These are phyloP conservation scores for Lindgomyces ingoldianus DNA, from an alignment of 495 filamentous ascomycete genomes.

Conservation along the genomic window DNA sequence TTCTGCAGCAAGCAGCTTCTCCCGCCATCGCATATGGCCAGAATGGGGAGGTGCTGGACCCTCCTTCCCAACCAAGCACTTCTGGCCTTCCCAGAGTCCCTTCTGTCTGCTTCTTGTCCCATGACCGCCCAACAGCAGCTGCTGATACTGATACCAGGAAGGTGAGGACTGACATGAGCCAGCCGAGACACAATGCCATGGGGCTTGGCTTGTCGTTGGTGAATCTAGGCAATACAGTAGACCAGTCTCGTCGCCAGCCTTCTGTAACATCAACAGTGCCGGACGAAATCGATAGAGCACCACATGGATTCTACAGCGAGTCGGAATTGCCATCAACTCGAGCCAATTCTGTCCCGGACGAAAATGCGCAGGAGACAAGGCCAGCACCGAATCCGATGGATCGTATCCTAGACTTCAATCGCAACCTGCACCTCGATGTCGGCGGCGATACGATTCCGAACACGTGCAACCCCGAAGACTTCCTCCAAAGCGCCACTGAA, in stretches of 20 bases:
- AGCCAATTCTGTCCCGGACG: conserved; percentile 22
- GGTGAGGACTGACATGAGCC: not conserved
- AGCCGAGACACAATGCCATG: not conserved
- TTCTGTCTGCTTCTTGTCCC: conserved; percentile 36
- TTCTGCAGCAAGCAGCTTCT: not conserved
- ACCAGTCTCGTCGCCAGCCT: conserved; percentile 17
- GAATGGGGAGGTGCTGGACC: not conserved
- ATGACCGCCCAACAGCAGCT: conserved; percentile 10
- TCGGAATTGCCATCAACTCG: conserved; percentile 18
- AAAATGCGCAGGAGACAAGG: conserved; percentile 6
- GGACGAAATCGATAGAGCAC: conserved; percentile 10
- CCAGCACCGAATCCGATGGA: conserved; percentile 6
- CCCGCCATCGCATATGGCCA: not conserved
- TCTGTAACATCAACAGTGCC: conserved; percentile 29
- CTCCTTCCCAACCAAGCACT: conserved; percentile 17
- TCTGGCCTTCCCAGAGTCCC: conserved; percentile 32
- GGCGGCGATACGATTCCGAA: conserved; percentile 31
- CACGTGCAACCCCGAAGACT: conserved; percentile 33
- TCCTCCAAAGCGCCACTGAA: conserved; percentile 47
- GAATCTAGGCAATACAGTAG: not conserved
- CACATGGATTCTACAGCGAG: not conserved
- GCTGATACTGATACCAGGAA: not conserved
- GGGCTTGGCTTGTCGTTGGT: conserved; percentile 31
- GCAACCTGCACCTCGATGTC: conserved; percentile 12
- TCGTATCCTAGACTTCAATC: conserved; percentile 5